phyloP scores from a whole-genome alignment of 345 rosid genomes.

The Erucastrum elatum region DNA sequence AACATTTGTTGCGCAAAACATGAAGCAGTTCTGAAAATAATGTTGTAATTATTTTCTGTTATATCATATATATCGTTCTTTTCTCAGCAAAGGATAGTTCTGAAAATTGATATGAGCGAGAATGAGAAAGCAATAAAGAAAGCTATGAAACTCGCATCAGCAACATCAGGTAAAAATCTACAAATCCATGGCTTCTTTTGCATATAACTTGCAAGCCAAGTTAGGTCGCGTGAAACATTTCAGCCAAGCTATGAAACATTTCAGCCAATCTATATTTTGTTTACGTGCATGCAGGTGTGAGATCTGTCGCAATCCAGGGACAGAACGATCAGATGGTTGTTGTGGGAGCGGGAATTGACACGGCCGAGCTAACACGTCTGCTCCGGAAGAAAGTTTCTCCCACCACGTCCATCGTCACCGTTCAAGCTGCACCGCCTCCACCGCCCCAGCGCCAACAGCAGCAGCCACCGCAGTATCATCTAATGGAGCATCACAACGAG shows the following conservation, averaged over 20 bases:
- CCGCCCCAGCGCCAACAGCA: not conserved
- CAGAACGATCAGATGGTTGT: conserved; percentile 36
- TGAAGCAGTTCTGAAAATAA: not conserved
- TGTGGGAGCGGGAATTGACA: conserved; percentile 34
- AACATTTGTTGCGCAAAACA: not conserved
- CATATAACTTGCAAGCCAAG: conserved; percentile 17
- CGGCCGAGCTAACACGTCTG: conserved; percentile 29
- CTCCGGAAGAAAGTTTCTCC: conserved; percentile 30
- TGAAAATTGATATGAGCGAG: conserved; percentile 29
- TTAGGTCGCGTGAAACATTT: conserved; percentile 19
- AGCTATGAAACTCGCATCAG: conserved; percentile 36
- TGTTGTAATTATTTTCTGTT: not conserved
- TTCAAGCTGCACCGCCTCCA: conserved; percentile 26
- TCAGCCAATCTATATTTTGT: not conserved
- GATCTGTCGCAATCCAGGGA: conserved; percentile 33
- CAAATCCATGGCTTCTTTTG: not conserved
- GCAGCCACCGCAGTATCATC: not conserved
- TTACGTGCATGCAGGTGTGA: conserved; percentile 26
- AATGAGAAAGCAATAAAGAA: conserved; percentile 26
- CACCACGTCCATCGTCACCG: conserved; percentile 29
- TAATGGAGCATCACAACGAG: conserved; percentile 5
- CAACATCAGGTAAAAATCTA: not conserved
- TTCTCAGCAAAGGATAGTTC: conserved; percentile 37
- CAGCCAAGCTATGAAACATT: not conserved
- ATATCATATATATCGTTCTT: not conserved